A percentile compares a stretch with the other conserved stretches of the same genome.
These are phyloP conservation scores for Aspergillus thermomutatus DNA, from an alignment of 2,329 filamentous ascomycete genomes.

Conservation along the genomic window DNA sequence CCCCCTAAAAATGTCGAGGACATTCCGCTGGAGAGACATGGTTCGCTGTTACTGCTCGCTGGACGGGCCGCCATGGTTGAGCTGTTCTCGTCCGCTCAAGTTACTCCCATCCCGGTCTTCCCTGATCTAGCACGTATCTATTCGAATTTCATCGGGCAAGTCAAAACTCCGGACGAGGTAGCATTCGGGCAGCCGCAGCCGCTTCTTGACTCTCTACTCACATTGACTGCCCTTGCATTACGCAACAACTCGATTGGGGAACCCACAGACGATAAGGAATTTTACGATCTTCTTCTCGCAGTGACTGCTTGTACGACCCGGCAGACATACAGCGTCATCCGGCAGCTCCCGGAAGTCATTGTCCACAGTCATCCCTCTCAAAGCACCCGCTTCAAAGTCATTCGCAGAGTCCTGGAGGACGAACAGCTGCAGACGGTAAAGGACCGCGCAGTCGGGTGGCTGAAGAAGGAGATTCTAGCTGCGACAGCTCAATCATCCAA, in stretches of 20 bases:
- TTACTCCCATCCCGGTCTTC: conserved; percentile 47
- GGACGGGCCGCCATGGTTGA: conserved; percentile 50
- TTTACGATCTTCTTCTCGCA: conserved; percentile 51
- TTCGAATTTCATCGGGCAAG: conserved; percentile 49
- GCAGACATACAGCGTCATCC: conserved; percentile 36
- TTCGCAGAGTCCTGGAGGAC: conserved; percentile 54
- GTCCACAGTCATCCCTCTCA: conserved; percentile 54
- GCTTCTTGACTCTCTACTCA: conserved; percentile 53
- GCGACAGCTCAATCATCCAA: conserved; percentile 28
- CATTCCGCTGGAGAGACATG: conserved; percentile 55
- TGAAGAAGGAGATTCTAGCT: conserved; percentile 58
- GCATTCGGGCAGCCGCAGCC: conserved; percentile 48
- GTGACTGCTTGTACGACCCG: conserved; percentile 37
- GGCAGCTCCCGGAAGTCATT: conserved; percentile 32
- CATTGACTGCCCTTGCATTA: conserved; percentile 50
- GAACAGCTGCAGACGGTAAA: conserved; percentile 54
- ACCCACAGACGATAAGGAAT: conserved; percentile 49
- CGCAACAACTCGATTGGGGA: conserved; percentile 44
- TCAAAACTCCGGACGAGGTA: conserved; percentile 34
- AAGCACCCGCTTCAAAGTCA: conserved; percentile 51
- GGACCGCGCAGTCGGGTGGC: conserved; percentile 57
- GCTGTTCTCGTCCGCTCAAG: conserved; percentile 45
- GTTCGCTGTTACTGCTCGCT: conserved; percentile 52
- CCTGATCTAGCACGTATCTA: conserved; percentile 52
- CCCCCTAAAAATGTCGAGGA: conserved; percentile 51